These are phyloP conservation scores for Clonostachys byssicola DNA, from an alignment of 2,329 filamentous ascomycete species.

Conservation along the genomic window DNA sequence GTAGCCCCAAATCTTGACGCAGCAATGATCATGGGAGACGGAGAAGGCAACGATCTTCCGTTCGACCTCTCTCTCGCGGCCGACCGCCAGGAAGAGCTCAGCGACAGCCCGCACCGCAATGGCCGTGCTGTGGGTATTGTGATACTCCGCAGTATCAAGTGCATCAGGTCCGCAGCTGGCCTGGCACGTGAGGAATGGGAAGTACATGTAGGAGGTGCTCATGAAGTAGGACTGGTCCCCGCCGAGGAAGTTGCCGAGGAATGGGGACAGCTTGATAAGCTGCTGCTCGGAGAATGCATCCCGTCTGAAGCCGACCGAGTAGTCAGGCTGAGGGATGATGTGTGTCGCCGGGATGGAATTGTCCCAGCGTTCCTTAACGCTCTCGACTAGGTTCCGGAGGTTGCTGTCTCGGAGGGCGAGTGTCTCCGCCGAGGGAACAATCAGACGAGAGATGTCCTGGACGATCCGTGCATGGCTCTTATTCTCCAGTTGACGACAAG, in stretches of 20 bases:
- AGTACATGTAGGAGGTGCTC: conserved; percentile 38
- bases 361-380: conserved; percentile 6
- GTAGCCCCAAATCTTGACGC: conserved; percentile 31
- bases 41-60: conserved; percentile 33
- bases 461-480: conserved; percentile 20
- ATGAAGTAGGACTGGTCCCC: conserved; percentile 34
- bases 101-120: conserved; percentile 29
- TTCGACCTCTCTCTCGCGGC: conserved; percentile 27
- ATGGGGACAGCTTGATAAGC: conserved; percentile 23
- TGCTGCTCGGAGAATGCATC: conserved; percentile 31
- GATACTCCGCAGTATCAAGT: conserved; percentile 25
- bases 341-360: background rate
- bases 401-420: conserved; percentile 12
- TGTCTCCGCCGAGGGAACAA: conserved; percentile 31
- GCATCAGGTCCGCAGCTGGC: conserved; percentile 32
- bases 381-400: conserved; percentile 23
- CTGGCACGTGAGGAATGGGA: conserved; percentile 40
- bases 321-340: conserved; percentile 31
- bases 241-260: conserved; percentile 22
- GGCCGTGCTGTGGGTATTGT: conserved; percentile 33
- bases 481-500: conserved; percentile 21
- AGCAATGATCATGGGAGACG: conserved; percentile 17
- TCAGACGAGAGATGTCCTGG: conserved; percentile 25
- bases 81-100: conserved; percentile 29
- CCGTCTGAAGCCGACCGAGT: conserved; percentile 28